Percentiles rank a stretch among this genome's conserved stretches.
These are phyloP conservation scores for Botrytis medusae DNA, from an alignment of 2,329 filamentous ascomycete genomes.

Conservation along the genomic window DNA sequence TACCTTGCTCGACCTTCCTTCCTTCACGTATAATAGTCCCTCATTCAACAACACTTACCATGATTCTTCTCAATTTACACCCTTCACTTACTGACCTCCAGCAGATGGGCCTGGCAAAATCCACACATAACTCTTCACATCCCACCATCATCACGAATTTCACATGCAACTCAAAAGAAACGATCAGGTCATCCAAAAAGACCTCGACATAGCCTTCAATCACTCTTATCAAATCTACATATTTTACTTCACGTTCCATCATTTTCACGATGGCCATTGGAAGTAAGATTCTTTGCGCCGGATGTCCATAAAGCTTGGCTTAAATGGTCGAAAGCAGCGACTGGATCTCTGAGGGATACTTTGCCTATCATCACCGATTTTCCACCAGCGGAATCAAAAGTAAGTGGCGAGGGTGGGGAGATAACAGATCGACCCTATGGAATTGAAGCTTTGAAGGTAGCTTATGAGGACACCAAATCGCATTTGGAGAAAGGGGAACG, in stretches of 20 bases:
- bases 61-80: too few species aligned
- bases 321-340: constrained; percentile 47
- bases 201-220: constrained; percentile 60
- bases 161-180: constrained; percentile 52
- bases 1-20: neutral
- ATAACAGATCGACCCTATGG: constrained; percentile 40
- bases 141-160: constrained; percentile 59
- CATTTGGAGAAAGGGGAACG: constrained; percentile 57
- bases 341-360: constrained; percentile 26
- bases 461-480: constrained; percentile 53
- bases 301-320: constrained; percentile 72
- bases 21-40: neutral
- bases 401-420: constrained; percentile 9
- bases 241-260: constrained; percentile 75
- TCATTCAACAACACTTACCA: neutral
- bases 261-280: constrained; percentile 81
- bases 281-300: constrained; percentile 71
- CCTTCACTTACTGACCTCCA: constrained; percentile 11
- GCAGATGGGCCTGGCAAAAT: constrained; percentile 89
- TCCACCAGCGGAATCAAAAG: constrained; percentile 7
- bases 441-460: constrained; percentile 55
- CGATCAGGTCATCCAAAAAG: constrained; percentile 55
- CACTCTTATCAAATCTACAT: constrained; percentile 77
- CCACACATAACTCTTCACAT: constrained; percentile 80
- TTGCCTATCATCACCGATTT: constrained; percentile 35